Evolutionary conservation across 768 basidiomycete species (phyloP).

Genomic region (Auricularia sp.): DNA sequence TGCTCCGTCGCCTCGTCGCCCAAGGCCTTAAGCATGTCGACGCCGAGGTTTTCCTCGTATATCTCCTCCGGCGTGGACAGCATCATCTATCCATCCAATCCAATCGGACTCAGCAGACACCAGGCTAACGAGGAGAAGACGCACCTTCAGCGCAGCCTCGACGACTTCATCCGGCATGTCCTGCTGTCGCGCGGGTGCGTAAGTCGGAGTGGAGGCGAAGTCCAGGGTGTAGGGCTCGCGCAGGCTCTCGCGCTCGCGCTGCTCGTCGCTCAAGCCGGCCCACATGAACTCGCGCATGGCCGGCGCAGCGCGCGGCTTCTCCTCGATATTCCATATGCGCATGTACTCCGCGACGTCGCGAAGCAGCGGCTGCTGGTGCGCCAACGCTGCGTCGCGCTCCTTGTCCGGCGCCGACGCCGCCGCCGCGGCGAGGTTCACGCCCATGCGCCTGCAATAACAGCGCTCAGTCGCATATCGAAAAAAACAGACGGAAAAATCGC

Average conservation of each 20-base stretch:
- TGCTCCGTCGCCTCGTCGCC: conserved; percentile 46
- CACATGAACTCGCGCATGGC: conserved; percentile 63
- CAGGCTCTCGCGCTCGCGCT: conserved; percentile 59
- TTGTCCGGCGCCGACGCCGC: neutral
- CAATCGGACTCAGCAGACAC: neutral
- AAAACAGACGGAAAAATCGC: neutral
- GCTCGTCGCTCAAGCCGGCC: conserved; percentile 61
- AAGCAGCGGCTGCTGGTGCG: neutral
- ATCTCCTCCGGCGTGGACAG: conserved; percentile 61
- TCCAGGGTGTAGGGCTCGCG: conserved; percentile 44
- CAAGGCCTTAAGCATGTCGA: conserved; percentile 43
- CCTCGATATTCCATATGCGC: conserved; percentile 36
- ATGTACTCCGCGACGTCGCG: neutral
- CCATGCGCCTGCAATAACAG: conserved; percentile 55
- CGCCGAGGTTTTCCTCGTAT: conserved; percentile 54
- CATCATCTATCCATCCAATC: conserved; percentile 46
- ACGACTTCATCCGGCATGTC: conserved; percentile 27
- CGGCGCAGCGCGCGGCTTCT: conserved; percentile 31
- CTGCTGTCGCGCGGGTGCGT: conserved; percentile 24
- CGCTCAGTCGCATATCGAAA: neutral
- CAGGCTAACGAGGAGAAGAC: neutral
- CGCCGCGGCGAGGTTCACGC: conserved; percentile 23
- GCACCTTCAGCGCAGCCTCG: conserved; percentile 65
- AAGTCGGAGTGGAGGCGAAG: conserved; percentile 21
- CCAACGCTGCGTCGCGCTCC: neutral